phyloP scores from a whole-genome alignment of 2,329 filamentous ascomycete genomes.

The Atkinsonella hypoxylon region DNA sequence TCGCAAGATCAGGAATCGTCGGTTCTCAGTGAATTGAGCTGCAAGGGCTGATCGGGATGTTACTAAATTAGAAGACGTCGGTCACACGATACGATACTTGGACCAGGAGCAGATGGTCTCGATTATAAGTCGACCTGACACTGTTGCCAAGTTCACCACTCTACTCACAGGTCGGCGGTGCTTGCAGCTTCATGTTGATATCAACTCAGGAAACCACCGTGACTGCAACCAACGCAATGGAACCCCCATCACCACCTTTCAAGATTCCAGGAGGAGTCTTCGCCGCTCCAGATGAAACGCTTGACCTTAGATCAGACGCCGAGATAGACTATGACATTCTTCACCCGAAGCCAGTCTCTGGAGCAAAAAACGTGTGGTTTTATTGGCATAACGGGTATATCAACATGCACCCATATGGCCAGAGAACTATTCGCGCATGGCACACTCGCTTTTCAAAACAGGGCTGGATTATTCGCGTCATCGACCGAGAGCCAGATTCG shows the following conservation, averaged over 20 bases:
- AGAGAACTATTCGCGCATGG: slow-evolving; percentile 41
- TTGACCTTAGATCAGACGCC: slow-evolving; percentile 34
- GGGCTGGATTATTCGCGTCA: slow-evolving; percentile 41
- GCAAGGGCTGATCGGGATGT: no score
- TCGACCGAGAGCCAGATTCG: slow-evolving; percentile 32
- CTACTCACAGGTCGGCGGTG: not conserved
- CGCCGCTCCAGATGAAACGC: slow-evolving; percentile 23
- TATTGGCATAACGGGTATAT: slow-evolving; percentile 43
- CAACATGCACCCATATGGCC: slow-evolving; percentile 37
- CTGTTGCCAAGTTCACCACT: not conserved
- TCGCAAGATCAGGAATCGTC: not conserved
- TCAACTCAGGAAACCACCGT: not conserved
- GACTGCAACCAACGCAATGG: not conserved
- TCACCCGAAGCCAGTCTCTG: slow-evolving; percentile 24
- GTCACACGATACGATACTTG: no score
- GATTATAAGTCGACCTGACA: not conserved
- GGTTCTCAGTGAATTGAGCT: not conserved
- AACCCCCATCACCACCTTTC: not conserved
- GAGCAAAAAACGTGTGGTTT: slow-evolving; percentile 44
- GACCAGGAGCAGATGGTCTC: not conserved
- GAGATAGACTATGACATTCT: slow-evolving; percentile 32
- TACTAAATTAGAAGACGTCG: no score
- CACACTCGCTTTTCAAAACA: slow-evolving; percentile 36
- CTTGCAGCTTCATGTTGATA: not conserved
- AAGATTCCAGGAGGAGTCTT: slow-evolving; percentile 16